These are phyloP conservation scores for Hypomyces rosellus DNA, from an alignment of 2,329 filamentous ascomycete species.

Conservation along the genomic window DNA sequence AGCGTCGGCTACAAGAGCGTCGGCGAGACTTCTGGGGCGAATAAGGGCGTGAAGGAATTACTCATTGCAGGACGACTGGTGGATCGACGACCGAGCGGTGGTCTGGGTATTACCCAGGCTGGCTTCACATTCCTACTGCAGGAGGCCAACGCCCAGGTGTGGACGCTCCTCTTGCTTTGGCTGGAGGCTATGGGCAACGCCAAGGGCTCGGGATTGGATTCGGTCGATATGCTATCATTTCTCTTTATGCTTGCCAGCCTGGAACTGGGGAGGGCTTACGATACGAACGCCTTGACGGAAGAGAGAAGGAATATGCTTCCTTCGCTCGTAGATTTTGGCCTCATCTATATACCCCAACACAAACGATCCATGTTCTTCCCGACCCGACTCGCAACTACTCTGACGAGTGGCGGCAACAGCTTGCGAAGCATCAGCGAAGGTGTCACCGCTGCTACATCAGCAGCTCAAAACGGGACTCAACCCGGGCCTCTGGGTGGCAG, in stretches of 20 bases:
- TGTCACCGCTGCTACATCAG: slow-evolving; percentile 59
- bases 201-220: slow-evolving; percentile 63
- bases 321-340: slow-evolving; percentile 84
- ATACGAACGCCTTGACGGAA: slow-evolving; percentile 73
- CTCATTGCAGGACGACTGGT: slow-evolving; percentile 78
- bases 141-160: slow-evolving; percentile 93
- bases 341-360: slow-evolving; percentile 66
- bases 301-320: slow-evolving; percentile 85
- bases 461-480: slow-evolving; percentile 32
- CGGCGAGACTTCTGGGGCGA: slow-evolving; percentile 48
- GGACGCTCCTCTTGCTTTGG: slow-evolving; percentile 90
- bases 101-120: slow-evolving; percentile 76
- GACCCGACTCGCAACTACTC: slow-evolving; percentile 86
- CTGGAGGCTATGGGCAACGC: slow-evolving; percentile 68
- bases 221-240: slow-evolving; percentile 91
- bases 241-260: slow-evolving; percentile 92
- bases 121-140: slow-evolving; percentile 94
- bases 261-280: slow-evolving; percentile 86
- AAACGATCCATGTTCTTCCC: slow-evolving; percentile 69
- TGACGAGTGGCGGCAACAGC: slow-evolving; percentile 75
- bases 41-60: slow-evolving; percentile 76
- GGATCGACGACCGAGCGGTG: slow-evolving; percentile 56
- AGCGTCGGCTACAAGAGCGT: slow-evolving; percentile 53
- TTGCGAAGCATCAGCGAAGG: slow-evolving; percentile 64
- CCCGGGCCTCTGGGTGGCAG: slow-evolving; percentile 29